Base-by-base conservation (phyloP, 352 stramenopile genomes). In the Globisporangium lucens region DNA sequence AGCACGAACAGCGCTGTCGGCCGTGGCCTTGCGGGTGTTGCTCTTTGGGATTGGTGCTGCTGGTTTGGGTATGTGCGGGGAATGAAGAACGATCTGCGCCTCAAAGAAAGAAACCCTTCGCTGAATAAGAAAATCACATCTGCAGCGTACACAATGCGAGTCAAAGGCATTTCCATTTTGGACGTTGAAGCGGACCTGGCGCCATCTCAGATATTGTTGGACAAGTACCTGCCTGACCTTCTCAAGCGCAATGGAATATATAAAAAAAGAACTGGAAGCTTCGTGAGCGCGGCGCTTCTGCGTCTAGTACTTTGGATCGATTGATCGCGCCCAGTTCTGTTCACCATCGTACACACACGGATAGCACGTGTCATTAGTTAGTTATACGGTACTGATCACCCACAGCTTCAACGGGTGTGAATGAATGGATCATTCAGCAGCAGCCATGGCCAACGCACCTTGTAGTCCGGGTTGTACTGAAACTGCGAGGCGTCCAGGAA, bases 381-480 rank as follows among this genome's bases (percentile, higher is more conserved):
- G 10, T 43, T 24, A 24, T 24, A 24, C 24, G 24, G 24, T 20
- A 52, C 35, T 38, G 5, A 51, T 1, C 36, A 33, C 13, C 12
- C 36, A 67, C 22, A 29, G n/a, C 15, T 3, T 35, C 4, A 20
- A 15, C 5, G 29, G 20, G 3, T 10, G 30, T 33, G 30, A 33
- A 61, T 12, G 3, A 12, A 10, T 58, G 52, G 12, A 0, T 24
- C 12, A 13, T 58, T 43, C 36, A 17, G 3, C 36, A 43, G 36
- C 15, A 9, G 9, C 36, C 36, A 5, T 43, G 15, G 13, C 2
- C n/a, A 30, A n/a, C 30, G 56, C 58, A 94, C 85, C 80, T 94
- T 94, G 78, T 94, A 94, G 75, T 94, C 83, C 7, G 86, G 83
- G 51, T 94, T 89, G 75, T 84, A 94, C 64, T 91, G 83, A 71